phyloP scores from a whole-genome alignment of 148 eudicot genomes.

The Arctostaphylos glauca region DNA sequence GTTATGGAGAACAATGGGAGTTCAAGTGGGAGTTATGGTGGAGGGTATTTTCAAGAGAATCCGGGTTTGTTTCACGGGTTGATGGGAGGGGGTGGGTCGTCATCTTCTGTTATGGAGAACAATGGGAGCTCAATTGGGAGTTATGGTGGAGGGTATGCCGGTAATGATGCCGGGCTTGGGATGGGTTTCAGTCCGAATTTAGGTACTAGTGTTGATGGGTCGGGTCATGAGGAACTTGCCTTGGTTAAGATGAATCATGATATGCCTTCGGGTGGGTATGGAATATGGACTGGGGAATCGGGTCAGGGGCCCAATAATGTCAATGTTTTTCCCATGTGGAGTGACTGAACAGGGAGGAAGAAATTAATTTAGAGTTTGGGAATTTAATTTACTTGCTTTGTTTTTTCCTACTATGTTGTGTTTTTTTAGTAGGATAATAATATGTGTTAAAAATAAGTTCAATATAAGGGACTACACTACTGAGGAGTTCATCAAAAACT shows the following conservation, averaged over 20 bases:
- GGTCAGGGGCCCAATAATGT: constrained; percentile 67
- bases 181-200: constrained; percentile 35
- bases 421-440: constrained; percentile 19
- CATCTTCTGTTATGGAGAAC: constrained; percentile 47
- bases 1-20: constrained; percentile 58
- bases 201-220: constrained; percentile 33
- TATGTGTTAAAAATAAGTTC: too few relatives aligned
- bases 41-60: constrained; percentile 51
- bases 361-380: constrained; percentile 1
- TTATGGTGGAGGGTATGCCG: constrained; percentile 44
- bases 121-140: constrained; percentile 62
- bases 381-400: constrained; percentile 2
- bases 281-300: constrained; percentile 73
- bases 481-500: too few relatives aligned
- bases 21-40: constrained; percentile 56
- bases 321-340: constrained; percentile 75
- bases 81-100: constrained; percentile 52
- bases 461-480: too few relatives aligned
- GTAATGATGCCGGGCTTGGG: constrained; percentile 21
- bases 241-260: constrained; percentile 81
- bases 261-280: constrained; percentile 48
- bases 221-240: constrained; percentile 46
- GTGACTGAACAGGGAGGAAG: constrained; percentile 33
- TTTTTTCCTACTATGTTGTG: too few relatives aligned
- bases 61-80: constrained; percentile 74